A percentile compares a stretch with the other conserved stretches of the same genome.
phyloP scores from a whole-genome alignment of 495 filamentous ascomycete species.

The Neohortaea acidophila region DNA sequence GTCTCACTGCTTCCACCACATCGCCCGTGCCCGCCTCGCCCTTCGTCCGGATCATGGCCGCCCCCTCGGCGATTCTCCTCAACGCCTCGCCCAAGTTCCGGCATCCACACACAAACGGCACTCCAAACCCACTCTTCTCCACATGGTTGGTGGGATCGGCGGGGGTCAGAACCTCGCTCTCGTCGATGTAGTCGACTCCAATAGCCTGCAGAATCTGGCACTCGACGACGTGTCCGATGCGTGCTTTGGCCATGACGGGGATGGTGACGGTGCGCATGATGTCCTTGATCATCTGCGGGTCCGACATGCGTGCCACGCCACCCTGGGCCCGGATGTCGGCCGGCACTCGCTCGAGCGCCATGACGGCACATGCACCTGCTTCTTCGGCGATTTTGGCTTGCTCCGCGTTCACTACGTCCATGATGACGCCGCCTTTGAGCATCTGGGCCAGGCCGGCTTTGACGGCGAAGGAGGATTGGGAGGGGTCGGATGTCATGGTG shows the following conservation, averaged over 20 bases:
- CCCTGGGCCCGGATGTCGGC: conserved; percentile 88
- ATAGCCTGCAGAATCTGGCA: conserved; percentile 95
- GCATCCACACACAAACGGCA: conserved; percentile 94
- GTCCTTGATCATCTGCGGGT: conserved; percentile 87
- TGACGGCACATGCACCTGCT: conserved; percentile 88
- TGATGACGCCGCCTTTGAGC: conserved; percentile 97
- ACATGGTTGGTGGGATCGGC: conserved; percentile 87
- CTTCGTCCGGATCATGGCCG: conserved; percentile 98
- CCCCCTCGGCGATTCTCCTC: conserved; percentile 79
- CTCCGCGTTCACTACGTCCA: conserved; percentile 92
- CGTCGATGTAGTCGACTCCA: conserved; percentile 94
- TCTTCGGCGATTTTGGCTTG: conserved; percentile 96
- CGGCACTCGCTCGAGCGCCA: conserved; percentile 95
- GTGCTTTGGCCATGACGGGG: conserved; percentile 97
- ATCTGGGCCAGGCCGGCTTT: conserved; percentile 93
- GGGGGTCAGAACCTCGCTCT: conserved; percentile 91
- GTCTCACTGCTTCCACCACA: conserved; percentile 88
- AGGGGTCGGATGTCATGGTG: conserved; percentile 4
- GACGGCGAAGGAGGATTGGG: conserved; percentile 34
- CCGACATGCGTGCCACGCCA: conserved; percentile 93
- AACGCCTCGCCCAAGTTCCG: conserved; percentile 90
- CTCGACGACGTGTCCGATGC: conserved; percentile 95
- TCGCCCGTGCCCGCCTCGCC: conserved; percentile 97
- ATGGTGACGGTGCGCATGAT: conserved; percentile 97
- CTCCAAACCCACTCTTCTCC: conserved; percentile 65